phyloP scores from a whole-genome alignment of 225 moss, liverwort and hornwort species.

The Marchantia polymorpha region DNA sequence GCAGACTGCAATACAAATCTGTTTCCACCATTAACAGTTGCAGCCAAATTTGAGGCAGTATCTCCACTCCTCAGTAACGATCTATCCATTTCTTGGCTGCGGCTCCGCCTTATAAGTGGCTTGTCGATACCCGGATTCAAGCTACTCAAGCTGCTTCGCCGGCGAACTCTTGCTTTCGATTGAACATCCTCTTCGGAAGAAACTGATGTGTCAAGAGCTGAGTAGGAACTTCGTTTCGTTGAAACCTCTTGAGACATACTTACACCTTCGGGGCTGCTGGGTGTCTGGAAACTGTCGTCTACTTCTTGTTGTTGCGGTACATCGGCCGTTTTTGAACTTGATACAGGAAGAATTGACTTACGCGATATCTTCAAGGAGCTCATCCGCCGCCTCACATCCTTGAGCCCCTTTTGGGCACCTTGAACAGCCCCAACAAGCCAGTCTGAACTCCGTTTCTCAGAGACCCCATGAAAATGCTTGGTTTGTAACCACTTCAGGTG shows the following conservation, averaged over 20 bases:
- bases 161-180: conserved; percentile 24
- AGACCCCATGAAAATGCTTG: conserved; percentile 50
- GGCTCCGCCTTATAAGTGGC: conserved; percentile 20
- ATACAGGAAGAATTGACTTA: conserved; percentile 32
- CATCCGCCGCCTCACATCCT: conserved; percentile 49
- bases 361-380: conserved; percentile 42
- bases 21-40: conserved; percentile 23
- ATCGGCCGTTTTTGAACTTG: conserved; percentile 25
- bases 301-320: not conserved
- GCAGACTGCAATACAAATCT: conserved; percentile 77
- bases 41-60: conserved; percentile 6
- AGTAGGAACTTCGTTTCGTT: not conserved
- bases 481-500: conserved; percentile 67
- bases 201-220: conserved; percentile 17
- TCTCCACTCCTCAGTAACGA: conserved; percentile 63
- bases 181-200: conserved; percentile 19
- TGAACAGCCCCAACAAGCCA: conserved; percentile 75
- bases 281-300: not conserved
- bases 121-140: not conserved
- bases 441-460: conserved; percentile 64
- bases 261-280: not conserved
- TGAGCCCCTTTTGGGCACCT: conserved; percentile 61
- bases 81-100: conserved; percentile 45
- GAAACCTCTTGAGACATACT: not conserved
- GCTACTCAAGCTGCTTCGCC: conserved; percentile 40